Evolutionary conservation across 164 flowering plant species (phyloP), one percentile per base, ranked within the genome.

Genomic region (Magnolia kwangsiensis): DNA sequence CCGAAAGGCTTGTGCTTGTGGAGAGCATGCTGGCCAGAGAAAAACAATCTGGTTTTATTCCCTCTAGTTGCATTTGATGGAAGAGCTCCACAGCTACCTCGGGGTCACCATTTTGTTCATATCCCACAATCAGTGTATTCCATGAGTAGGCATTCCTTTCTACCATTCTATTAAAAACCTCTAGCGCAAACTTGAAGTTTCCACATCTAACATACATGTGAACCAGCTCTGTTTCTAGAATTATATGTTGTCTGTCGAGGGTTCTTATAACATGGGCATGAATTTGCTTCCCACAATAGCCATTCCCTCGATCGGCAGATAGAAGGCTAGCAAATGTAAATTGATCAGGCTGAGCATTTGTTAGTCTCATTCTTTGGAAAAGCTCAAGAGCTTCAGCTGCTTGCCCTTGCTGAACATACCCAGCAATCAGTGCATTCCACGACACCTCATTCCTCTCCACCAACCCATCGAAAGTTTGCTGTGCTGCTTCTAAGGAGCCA

Each of bases 131-230:
- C 71, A 81, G 13, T 14, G 83, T 73, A 59, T 74, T 81, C 80
- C 83, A 81, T 59, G 83, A 64, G 63, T 74, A 74, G 4, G 80
- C 75, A 68, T 78, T 75, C 55, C 78, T 74, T 63, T 74, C 75
- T 50, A 29, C 59, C 80, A 81, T 82, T 37, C 70, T 24, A 76
- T 73, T 2, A 73, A 80, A 77, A 67, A 76, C 51, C 51, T 59
- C 37, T 21, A 13, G 59, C 16, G 80, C 82, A 45, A 59, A 21
- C 11, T 76, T 23, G 45, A 70, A 18, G 31, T 59, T 76, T 20
- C 69, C 45, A 61, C 74, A 76, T 76, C 61, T 69, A 11, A 67
- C 69, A 45, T 76, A 76, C 59, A 76, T 66, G 61, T 76, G 72
- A 69, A 76, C 68, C 67, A 76, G 23, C 29, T 50, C 78, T 14